Evolutionary conservation across 768 basidiomycete species (phyloP).

Genomic region (Melanogaster broomeanus): DNA sequence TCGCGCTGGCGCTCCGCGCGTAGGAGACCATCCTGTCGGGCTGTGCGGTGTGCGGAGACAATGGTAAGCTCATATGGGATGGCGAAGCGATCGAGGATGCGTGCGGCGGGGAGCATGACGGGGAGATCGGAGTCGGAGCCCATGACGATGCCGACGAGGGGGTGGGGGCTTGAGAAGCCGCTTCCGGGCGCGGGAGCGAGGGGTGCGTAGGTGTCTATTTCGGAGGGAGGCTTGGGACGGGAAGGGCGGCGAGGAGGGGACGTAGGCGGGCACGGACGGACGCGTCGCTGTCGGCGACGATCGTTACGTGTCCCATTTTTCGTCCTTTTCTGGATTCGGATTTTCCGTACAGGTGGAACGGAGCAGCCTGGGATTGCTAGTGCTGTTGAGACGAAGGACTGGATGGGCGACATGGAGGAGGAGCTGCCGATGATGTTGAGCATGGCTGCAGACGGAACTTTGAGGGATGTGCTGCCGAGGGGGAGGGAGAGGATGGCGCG

Average conservation of each 20-base stretch:
- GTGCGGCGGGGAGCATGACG: conserved; percentile 86
- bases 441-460: conserved; percentile 88
- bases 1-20: conserved; percentile 67
- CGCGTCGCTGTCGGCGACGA: conserved; percentile 83
- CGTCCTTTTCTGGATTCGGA: conserved; percentile 83
- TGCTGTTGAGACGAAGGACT: conserved; percentile 55
- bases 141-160: conserved; percentile 95
- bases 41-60: conserved; percentile 95
- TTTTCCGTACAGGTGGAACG: conserved; percentile 96
- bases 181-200: conserved; percentile 41
- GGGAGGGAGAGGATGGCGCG: conserved; percentile 91
- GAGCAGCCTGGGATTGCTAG: conserved; percentile 72
- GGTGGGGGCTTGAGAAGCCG: conserved; percentile 62
- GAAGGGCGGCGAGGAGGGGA: conserved; percentile 68
- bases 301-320: conserved; percentile 97
- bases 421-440: conserved; percentile 93
- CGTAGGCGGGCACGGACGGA: conserved; percentile 69
- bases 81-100: conserved; percentile 76
- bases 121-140: conserved; percentile 98
- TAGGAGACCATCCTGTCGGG: conserved; percentile 85
- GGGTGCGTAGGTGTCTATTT: conserved; percentile 57
- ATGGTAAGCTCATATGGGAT: conserved; percentile 94
- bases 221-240: conserved; percentile 39
- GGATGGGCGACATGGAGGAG: conserved; percentile 61
- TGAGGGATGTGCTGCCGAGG: conserved; percentile 84